Evolutionary conservation across 371 early-diverging fungal genomes (phyloP), one percentile per base, ranked within the genome.

Genomic region (Funneliformis caledonium): DNA sequence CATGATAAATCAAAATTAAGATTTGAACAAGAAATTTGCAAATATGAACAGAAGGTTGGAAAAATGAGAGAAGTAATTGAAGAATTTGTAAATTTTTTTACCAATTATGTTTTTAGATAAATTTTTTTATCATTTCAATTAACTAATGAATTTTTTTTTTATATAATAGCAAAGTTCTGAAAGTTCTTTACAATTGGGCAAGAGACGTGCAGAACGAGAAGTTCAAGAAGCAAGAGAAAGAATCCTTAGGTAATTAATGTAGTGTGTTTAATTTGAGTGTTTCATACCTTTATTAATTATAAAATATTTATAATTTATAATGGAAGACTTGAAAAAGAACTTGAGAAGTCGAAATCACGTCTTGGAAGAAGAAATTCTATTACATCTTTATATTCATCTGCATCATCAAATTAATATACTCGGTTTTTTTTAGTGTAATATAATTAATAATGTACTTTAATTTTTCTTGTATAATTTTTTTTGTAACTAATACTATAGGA

Each of bases 121-220:
- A 59, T 19, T 59, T 59, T 19, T 59, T 59, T 19, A 59, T 59
- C n/a, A 59, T 9, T 59, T 59, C 12, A 8, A 19, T 9, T 19
- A 19, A 59, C n/a, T 59, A 19, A 59, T 59, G 4, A 12, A 59
- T 59, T 59, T 59, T 19, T 59, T 19, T 59, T 9, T 59, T 56
- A 8, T 59, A 59, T 59, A 59, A 19, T 81, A 89, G 91, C 91
- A 92, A 83, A 85, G 85, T 48, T 85, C 89, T 7, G 94, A 94
- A 83, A 91, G 92, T 80, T 88, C 86, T 68, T 85, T 95, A 82
- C 90, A 92, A 78, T 82, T 95, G 4, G 87, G 93, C 14, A 94
- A 95, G 80, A 88, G 93, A 16, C 89, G 93, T 48, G 91, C 93
- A 19, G 96, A 95, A 76, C 87, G 96, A 47, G 95, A 95, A 76